phyloP scores from a whole-genome alignment of 306 rosid genomes.

The Macrotyloma uniflorum region DNA sequence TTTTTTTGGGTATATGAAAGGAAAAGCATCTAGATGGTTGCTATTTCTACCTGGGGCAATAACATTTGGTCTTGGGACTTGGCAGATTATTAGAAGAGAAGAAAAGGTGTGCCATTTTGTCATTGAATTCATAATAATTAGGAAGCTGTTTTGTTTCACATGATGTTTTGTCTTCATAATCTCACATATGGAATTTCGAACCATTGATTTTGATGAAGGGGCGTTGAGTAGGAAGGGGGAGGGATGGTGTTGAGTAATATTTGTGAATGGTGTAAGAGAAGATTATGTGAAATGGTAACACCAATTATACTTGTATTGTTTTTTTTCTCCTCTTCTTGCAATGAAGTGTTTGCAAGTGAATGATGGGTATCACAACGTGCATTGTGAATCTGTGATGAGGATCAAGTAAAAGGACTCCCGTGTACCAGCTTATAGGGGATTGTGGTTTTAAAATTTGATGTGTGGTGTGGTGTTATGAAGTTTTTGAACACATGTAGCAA shows the following conservation, averaged over 20 bases:
- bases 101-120: constrained; percentile 59
- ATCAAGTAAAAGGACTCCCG: constrained; percentile 19
- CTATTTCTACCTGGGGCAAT: constrained; percentile 90
- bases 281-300: not conserved
- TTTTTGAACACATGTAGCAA: constrained; percentile 14
- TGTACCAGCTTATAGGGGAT: constrained; percentile 12
- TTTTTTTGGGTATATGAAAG: constrained; percentile 38
- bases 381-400: constrained; percentile 8
- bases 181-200: not conserved
- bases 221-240: not conserved
- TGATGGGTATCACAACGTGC: not conserved
- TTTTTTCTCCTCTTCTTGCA: not conserved
- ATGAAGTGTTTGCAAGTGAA: constrained; percentile 7
- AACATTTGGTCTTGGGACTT: constrained; percentile 94
- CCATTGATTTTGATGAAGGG: not conserved
- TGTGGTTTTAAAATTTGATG: not conserved
- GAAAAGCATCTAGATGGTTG: constrained; percentile 64
- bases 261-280: not conserved
- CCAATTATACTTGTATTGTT: not conserved
- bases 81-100: constrained; percentile 92
- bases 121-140: constrained; percentile 18
- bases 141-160: not conserved
- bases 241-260: not conserved
- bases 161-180: not conserved
- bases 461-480: not conserved